A percentile compares a stretch with the other conserved stretches of the same genome.
Evolutionary conservation across 768 basidiomycete species (phyloP).

Genomic region (Russula lepida): DNA sequence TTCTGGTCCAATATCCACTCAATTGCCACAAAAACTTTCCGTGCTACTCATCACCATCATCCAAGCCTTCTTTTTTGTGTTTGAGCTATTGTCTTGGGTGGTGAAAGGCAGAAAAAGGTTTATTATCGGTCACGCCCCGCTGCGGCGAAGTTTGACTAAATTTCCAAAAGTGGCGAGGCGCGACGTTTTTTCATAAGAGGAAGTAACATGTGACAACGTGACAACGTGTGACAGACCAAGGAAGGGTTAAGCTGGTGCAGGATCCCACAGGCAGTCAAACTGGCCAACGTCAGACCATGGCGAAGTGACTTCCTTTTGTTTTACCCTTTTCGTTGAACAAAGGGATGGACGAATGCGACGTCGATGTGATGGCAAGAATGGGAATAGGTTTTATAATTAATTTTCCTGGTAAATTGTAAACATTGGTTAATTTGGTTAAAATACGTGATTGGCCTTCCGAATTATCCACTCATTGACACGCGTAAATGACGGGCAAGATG

Average conservation of each 20-base stretch:
- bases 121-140: background rate
- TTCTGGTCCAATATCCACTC: background rate
- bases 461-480: too few relatives aligned
- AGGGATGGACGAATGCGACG: background rate
- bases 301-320: background rate
- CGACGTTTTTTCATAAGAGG: too few relatives aligned
- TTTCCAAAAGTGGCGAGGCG: too few relatives aligned
- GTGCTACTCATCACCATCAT: too few relatives aligned
- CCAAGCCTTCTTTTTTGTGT: background rate
- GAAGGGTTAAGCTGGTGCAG: too few relatives aligned
- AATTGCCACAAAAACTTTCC: background rate
- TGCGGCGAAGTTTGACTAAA: too few relatives aligned
- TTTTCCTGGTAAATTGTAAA: too few relatives aligned
- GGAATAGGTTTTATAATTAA: too few relatives aligned
- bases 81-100: background rate
- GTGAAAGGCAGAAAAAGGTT: background rate
- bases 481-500: background rate
- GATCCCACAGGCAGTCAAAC: background rate
- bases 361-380: background rate
- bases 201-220: too few relatives aligned
- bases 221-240: background rate
- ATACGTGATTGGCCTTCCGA: background rate
- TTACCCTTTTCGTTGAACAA: background rate
- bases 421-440: background rate
- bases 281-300: background rate